Conservation (phyloP, 768 basidiomycete species). For the Kwoniella sp. region DNA sequence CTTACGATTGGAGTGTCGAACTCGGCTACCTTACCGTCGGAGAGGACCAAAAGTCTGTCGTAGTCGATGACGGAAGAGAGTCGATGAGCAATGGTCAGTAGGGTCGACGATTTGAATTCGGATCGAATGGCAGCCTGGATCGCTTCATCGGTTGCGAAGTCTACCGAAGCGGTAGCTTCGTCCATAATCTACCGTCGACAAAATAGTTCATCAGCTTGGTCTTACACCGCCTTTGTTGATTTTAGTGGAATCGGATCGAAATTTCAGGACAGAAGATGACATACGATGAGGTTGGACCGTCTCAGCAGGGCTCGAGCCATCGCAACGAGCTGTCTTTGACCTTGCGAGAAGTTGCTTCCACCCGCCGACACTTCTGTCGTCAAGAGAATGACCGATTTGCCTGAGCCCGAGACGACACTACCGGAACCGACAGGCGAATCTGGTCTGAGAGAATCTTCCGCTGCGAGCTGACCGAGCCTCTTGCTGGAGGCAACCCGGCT, state of each 20-base stretch:
- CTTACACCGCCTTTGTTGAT: background rate
- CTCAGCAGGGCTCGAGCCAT: slow-evolving; percentile 41
- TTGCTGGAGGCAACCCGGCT: slow-evolving; percentile 34
- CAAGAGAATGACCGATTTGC: slow-evolving; percentile 61
- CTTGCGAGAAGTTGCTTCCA: slow-evolving; percentile 88
- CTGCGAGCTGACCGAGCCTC: slow-evolving; percentile 27
- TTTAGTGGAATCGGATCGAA: too few species aligned
- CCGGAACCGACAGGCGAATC: slow-evolving; percentile 22
- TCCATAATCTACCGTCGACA: slow-evolving; percentile 49
- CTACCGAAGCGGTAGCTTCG: slow-evolving; percentile 55
- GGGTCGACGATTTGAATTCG: slow-evolving; percentile 52
- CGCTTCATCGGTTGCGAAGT: slow-evolving; percentile 55
- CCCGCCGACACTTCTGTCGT: slow-evolving; percentile 81
- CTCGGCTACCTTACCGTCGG: slow-evolving; percentile 55
- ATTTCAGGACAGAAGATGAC: slow-evolving; percentile 4
- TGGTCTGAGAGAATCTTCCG: slow-evolving; percentile 19
- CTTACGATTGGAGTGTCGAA: slow-evolving; percentile 54
- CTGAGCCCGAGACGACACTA: background rate
- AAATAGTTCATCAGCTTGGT: background rate
- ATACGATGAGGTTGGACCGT: slow-evolving; percentile 44
- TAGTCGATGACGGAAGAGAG: slow-evolving; percentile 55
- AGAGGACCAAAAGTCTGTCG: slow-evolving; percentile 55
- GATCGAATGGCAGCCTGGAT: slow-evolving; percentile 55
- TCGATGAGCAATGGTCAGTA: slow-evolving; percentile 55
- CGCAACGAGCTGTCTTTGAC: slow-evolving; percentile 71